Evolutionary conservation across 1,139 yeast species (phyloP).

Genomic region (Yamadazyma sp.): DNA sequence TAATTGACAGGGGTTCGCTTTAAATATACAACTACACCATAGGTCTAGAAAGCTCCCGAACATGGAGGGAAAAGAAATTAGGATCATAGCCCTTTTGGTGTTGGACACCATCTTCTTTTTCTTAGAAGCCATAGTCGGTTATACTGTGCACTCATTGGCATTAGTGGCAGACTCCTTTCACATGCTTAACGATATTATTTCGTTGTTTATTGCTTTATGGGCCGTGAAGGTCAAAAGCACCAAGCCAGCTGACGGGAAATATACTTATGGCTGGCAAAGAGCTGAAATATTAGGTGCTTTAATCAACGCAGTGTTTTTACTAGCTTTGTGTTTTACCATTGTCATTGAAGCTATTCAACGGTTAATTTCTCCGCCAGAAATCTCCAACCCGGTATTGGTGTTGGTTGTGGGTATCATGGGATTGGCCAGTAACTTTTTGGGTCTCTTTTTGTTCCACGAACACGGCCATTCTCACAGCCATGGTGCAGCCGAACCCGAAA

Average conservation of each 20-base stretch:
- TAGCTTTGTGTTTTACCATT: slow-evolving; percentile 91
- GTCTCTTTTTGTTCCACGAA: slow-evolving; percentile 86
- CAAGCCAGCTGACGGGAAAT: slow-evolving; percentile 79
- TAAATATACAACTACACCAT: not conserved
- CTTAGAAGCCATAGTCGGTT: slow-evolving; percentile 81
- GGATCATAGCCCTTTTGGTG: slow-evolving; percentile 69
- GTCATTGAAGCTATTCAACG: slow-evolving; percentile 92
- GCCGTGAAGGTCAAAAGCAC: slow-evolving; percentile 89
- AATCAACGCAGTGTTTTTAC: slow-evolving; percentile 85
- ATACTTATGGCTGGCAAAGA: slow-evolving; percentile 95
- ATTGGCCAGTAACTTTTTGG: slow-evolving; percentile 75
- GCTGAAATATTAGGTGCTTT: slow-evolving; percentile 95
- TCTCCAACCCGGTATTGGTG: slow-evolving; percentile 77
- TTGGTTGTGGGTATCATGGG: slow-evolving; percentile 84
- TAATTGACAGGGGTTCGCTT: too few relatives aligned
- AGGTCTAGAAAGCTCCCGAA: not conserved
- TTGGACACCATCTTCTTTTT: slow-evolving; percentile 84
- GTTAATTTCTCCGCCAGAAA: slow-evolving; percentile 74
- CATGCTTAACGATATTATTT: slow-evolving; percentile 92
- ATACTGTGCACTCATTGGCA: slow-evolving; percentile 88
- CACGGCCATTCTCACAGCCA: slow-evolving; percentile 76
- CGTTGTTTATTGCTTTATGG: slow-evolving; percentile 90
- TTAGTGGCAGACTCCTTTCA: slow-evolving; percentile 95
- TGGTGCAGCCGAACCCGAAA: slow-evolving; percentile 28
- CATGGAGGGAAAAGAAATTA: slow-evolving; percentile 61